A percentile compares a stretch with the other conserved stretches of the same genome.
Evolutionary conservation across 1,139 yeast genomes (phyloP).

Genomic region (Lizanozyma gosingica): DNA sequence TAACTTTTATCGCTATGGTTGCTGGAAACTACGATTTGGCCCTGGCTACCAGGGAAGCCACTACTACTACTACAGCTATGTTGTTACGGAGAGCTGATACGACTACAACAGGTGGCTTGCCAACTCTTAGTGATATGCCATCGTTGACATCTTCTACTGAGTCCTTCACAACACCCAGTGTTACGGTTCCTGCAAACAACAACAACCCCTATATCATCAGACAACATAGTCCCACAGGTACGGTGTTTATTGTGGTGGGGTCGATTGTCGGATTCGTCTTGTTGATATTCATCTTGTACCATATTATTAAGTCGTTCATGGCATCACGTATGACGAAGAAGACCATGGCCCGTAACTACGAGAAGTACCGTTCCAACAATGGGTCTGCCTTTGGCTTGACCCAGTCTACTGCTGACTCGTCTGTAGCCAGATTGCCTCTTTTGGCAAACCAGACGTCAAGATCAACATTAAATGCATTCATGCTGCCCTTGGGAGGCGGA

Average conservation of each 20-base stretch:
- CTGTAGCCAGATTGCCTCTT: conserved; percentile 30
- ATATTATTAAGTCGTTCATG: conserved; percentile 24
- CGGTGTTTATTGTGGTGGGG: conserved; percentile 77
- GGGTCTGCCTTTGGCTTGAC: conserved; percentile 23
- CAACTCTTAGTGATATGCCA: conserved; percentile 10
- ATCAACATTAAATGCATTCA: conserved; percentile 9
- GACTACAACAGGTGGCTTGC: conserved; percentile 6
- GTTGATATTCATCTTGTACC: conserved; percentile 34
- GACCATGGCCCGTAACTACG: conserved; percentile 25
- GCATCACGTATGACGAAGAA: conserved; percentile 34
- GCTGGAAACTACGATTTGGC: too few species aligned
- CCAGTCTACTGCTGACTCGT: conserved; percentile 14
- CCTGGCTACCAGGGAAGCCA: conserved; percentile 1
- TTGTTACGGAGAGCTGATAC: background rate
- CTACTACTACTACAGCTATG: conserved; percentile 1
- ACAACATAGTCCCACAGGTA: conserved; percentile 52
- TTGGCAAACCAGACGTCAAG: conserved; percentile 17
- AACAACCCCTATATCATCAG: conserved; percentile 56
- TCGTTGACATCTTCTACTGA: conserved; percentile 5
- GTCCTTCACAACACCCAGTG: conserved; percentile 41
- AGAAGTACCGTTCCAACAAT: conserved; percentile 29
- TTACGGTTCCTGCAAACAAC: conserved; percentile 53
- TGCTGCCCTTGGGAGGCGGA: conserved; percentile 3
- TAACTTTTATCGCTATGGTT: too few species aligned
- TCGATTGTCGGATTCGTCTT: conserved; percentile 51